Evolutionary conservation across 495 filamentous ascomycete species (phyloP), one percentile per base, ranked within the genome.

Genomic region (Aspergillus sclerotiicarbonarius): DNA sequence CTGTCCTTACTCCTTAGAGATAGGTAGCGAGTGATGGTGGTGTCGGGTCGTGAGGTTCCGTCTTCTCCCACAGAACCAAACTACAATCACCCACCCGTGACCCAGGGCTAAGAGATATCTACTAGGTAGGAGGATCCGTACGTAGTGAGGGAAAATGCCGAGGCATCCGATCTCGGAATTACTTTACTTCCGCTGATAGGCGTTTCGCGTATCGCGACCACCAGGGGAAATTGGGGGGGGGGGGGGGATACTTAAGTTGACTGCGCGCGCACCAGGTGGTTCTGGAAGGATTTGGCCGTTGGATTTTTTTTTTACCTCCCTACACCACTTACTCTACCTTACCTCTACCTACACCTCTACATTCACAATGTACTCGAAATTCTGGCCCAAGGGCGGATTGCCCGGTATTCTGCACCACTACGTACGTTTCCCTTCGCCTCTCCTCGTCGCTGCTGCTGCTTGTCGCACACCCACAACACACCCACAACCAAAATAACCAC

Each of bases 401-500:
- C 76, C 80, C 2, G 84, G 84, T 18, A 80, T 78, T 50, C 65
- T 87, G 18, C 84, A 87, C 65, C 80, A 79, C 59, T 84, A 77
- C 54, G 79, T 80, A 68, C 32, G 75, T 56, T 21, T 6, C 4
- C 16, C 4, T 7, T n/a, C 43, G 18, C 45, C 16, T 51, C 53
- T 20, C 39, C 33, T 13, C 54, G n/a, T n/a, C n/a, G n/a, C n/a
- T n/a, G n/a, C n/a, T n/a, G n/a, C n/a, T n/a, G n/a, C n/a, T n/a
- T n/a, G n/a, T n/a, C n/a, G n/a, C n/a, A n/a, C n/a, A n/a, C n/a
- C n/a, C n/a, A n/a, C n/a, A n/a, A n/a, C n/a, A n/a, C n/a, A 31
- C 35, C 51, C 16, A 9, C 46, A 31, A n/a, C 25, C 3, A 29
- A 8, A 49, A 4, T 25, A 3, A 20, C 12, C 30, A 56, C 30